These are phyloP conservation scores for Ceratocystis albifundus DNA, from an alignment of 2,329 filamentous ascomycete species.

Conservation along the genomic window DNA sequence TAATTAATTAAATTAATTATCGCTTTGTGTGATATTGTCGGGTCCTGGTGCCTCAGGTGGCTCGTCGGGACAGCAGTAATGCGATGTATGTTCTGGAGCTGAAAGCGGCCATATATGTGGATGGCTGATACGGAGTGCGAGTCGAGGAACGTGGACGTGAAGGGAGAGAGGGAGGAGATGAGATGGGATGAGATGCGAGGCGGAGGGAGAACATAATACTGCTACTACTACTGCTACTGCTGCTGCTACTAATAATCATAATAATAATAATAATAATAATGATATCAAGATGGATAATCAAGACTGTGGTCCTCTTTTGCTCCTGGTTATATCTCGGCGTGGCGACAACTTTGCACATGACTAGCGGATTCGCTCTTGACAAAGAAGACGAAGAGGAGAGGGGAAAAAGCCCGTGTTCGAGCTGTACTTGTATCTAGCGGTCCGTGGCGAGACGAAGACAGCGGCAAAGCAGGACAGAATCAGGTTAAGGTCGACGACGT, in stretches of 20 bases:
- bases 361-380: constrained; percentile 1
- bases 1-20: not conserved
- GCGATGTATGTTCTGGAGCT: not conserved
- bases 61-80: not conserved
- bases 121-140: not conserved
- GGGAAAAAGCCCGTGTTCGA: too few relatives aligned
- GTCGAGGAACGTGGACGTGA: not conserved
- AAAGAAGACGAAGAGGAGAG: not conserved
- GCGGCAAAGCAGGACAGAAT: not conserved
- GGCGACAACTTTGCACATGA: not conserved
- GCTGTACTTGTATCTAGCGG: not conserved
- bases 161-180: not conserved
- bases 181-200: not conserved
- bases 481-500: not conserved
- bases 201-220: not conserved
- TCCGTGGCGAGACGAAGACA: not conserved
- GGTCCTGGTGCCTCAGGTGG: not conserved
- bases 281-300: not conserved
- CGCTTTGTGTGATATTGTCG: not conserved
- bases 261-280: too few relatives aligned
- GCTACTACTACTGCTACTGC: too few relatives aligned
- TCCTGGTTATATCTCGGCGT: constrained; percentile 13
- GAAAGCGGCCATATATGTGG: not conserved
- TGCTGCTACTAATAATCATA: too few relatives aligned
- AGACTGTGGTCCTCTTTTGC: not conserved